Evolutionary conservation across 495 filamentous ascomycete genomes (phyloP), one percentile per base, ranked within the genome.

Genomic region (Rostrohypoxylon terebratum): DNA sequence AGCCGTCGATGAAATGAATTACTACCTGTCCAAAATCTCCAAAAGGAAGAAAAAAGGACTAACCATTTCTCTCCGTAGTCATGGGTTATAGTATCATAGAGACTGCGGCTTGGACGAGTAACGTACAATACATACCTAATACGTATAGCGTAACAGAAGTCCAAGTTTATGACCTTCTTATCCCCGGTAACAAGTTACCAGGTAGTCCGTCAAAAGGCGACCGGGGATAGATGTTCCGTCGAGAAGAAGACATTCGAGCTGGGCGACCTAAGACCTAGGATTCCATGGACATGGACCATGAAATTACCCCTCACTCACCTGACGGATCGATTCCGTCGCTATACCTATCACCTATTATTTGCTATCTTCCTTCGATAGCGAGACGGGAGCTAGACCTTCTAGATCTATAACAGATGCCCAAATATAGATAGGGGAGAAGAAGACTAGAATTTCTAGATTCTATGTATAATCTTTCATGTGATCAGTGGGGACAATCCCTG

Each of bases 291-390:
- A 28, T 28, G 28, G 28, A 28, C 28, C 28, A 28, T 28, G 28
- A 45, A 53, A 51, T 68, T 76, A 76, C 74, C 76, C 71, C 76
- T 78, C 74, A 78, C 59, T 78, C 74, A 78, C 59, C 59, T 71
- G 71, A 69, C 73, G 74, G 68, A 51, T 48, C 11, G 71, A 48
- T 69, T 75, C 74, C 69, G 74, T 68, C 28, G 58, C 68, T 76
- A 68, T 58, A 51, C 65, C 48, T 66, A 20, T 34, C 53, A 51
- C 65, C 48, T 38, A 38, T 38, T 42, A 42, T 59, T 50, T 68
- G 47, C 51, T 55, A 62, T 42, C 10, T n/a, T 42, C 13, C 13
- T 42, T 70, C 55, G 38, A 71, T 31, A 36, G 25, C 45, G 63
- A 3, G 28, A 50, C 50, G 50, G 51, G 59, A 68, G 28, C 61